A percentile compares a stretch with the other conserved stretches of the same genome.
Conservation (phyloP, 1,284 basidiomycete genomes). For the Cerrena zonata region DNA sequence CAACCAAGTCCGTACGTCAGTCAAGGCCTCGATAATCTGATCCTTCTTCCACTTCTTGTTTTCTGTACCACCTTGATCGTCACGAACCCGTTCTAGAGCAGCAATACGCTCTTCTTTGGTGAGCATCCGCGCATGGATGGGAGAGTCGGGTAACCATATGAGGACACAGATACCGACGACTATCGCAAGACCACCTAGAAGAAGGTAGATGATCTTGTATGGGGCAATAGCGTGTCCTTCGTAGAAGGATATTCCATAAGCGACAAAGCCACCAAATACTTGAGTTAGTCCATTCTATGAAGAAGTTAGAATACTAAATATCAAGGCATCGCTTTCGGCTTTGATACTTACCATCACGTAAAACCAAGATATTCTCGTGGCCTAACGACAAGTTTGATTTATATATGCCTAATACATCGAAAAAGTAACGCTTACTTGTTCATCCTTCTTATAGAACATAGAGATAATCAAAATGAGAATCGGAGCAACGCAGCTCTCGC, state of each 20-base stretch:
- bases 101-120: conserved; percentile 58
- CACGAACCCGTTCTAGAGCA: conserved; percentile 60
- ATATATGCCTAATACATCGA: not conserved
- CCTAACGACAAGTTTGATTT: conserved; percentile 27
- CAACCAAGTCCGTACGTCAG: conserved; percentile 60
- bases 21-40: conserved; percentile 53
- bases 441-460: conserved; percentile 68
- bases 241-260: conserved; percentile 60
- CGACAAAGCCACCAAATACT: conserved; percentile 63
- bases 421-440: conserved; percentile 40
- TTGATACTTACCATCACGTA: conserved; percentile 53
- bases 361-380: conserved; percentile 58
- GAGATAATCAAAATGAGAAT: conserved; percentile 59
- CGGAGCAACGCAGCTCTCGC: conserved; percentile 59
- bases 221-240: conserved; percentile 41
- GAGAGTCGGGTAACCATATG: conserved; percentile 62
- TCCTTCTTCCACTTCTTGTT: conserved; percentile 57
- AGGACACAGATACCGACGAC: conserved; percentile 52
- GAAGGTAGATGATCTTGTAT: conserved; percentile 59
- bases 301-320: not conserved
- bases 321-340: conserved; percentile 16
- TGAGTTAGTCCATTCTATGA: conserved; percentile 44
- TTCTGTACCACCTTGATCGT: conserved; percentile 60
- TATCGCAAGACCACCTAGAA: conserved; percentile 58
- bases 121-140: conserved; percentile 53